phyloP scores from a whole-genome alignment of 2,329 filamentous ascomycete genomes.

The Escovopsis sp. region DNA sequence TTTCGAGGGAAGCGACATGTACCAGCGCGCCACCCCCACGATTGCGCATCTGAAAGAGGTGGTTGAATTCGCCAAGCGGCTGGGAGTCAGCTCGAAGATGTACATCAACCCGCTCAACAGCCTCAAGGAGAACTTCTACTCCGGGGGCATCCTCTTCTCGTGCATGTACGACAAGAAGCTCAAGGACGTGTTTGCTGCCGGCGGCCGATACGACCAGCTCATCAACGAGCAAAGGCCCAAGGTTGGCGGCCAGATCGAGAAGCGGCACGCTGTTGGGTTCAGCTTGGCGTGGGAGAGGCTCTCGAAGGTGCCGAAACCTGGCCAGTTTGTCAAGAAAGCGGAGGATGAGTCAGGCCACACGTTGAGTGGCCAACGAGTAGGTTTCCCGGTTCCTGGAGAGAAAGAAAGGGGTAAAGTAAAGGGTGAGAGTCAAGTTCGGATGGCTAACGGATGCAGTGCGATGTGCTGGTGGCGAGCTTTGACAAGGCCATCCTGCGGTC shows the following conservation, averaged over 20 bases:
- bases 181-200: constrained; percentile 78
- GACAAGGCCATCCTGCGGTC: constrained; percentile 63
- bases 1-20: constrained; percentile 49
- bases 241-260: constrained; percentile 44
- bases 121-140: constrained; percentile 83
- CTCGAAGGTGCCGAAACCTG: constrained; percentile 46
- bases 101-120: constrained; percentile 77
- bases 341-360: constrained; percentile 47
- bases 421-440: neutral
- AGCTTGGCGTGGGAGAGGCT: constrained; percentile 80
- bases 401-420: neutral
- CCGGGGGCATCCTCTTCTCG: constrained; percentile 74
- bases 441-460: constrained; percentile 40
- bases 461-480: constrained; percentile 81
- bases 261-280: constrained; percentile 79
- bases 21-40: constrained; percentile 59
- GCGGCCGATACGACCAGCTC: constrained; percentile 81
- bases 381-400: constrained; percentile 16
- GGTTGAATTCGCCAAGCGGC: constrained; percentile 58
- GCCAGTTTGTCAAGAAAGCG: constrained; percentile 51
- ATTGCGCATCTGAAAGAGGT: constrained; percentile 72
- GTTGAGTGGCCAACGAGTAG: constrained; percentile 49
- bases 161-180: constrained; percentile 77
- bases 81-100: constrained; percentile 62
- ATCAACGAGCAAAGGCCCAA: constrained; percentile 72